Evolutionary conservation across 179 eudicot species (phyloP).

Genomic region (Sideroxylon spinosum): DNA sequence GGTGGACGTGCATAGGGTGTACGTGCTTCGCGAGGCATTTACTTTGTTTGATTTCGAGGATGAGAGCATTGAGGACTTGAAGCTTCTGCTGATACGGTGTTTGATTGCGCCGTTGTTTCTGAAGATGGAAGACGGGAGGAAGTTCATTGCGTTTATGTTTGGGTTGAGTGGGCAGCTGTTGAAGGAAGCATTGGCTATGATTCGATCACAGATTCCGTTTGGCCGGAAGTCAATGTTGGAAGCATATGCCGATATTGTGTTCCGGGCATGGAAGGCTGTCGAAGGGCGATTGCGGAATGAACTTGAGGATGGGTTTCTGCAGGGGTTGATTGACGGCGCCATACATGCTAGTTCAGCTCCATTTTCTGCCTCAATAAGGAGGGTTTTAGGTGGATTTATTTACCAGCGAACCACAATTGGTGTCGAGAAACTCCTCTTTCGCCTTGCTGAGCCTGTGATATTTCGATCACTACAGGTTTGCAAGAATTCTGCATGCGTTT

Average conservation of each 20-base stretch:
- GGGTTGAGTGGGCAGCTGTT: slow-evolving; percentile 60
- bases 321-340: slow-evolving; percentile 70
- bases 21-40: slow-evolving; percentile 66
- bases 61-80: slow-evolving; percentile 87
- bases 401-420: slow-evolving; percentile 74
- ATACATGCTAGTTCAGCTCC: slow-evolving; percentile 47
- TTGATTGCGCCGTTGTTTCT: slow-evolving; percentile 71
- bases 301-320: slow-evolving; percentile 76
- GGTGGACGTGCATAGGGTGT: slow-evolving; percentile 80
- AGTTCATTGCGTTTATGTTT: slow-evolving; percentile 68
- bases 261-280: slow-evolving; percentile 74
- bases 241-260: slow-evolving; percentile 76
- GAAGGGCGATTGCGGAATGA: slow-evolving; percentile 53
- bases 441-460: slow-evolving; percentile 79
- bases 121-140: slow-evolving; percentile 78
- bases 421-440: slow-evolving; percentile 79
- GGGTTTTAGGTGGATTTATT: slow-evolving; percentile 68
- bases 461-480: slow-evolving; percentile 86
- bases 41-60: slow-evolving; percentile 84
- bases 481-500: background rate
- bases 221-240: slow-evolving; percentile 84
- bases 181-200: slow-evolving; percentile 73
- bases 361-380: slow-evolving; percentile 70
- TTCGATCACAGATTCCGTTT: slow-evolving; percentile 76
- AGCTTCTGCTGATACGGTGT: slow-evolving; percentile 62